Base-by-base conservation (phyloP, 352 stramenopile species). In the Phytopythium aichiense region DNA sequence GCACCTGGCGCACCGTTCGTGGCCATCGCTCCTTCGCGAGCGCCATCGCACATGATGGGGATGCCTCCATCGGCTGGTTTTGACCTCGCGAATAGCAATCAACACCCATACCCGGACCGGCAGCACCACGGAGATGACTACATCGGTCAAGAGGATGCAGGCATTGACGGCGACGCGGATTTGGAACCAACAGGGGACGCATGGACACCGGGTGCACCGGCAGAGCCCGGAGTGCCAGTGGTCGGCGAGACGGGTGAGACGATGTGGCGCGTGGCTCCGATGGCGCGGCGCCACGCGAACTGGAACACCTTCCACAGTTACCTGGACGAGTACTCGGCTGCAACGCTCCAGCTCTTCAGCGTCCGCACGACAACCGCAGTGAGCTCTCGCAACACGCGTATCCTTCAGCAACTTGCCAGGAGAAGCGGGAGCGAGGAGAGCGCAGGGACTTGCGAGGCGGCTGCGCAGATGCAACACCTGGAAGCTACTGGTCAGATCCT, bases 341-440 rank as follows among this genome's bases (percentile, higher is more conserved):
- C 80, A 11, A 92, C 82, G 11, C 85, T 76, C 42, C 82, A 92
- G 60, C 67, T 92, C 15, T 89, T 89, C 54, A 81, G 83, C 22
- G 76, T 92, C 23, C 81, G 83, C 38, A 92, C 83, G 25, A 92
- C 83, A 11, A 91, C 86, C 20, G 90, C 83, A 0, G 79, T 91
- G 22, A 68, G 71, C 5, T 77, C 77, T 35, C 81, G 83, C 20
- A 91, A 92, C 53, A 60, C 66, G 33, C 73, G 83, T 13, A 83
- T 92, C 50, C 61, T 38, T 4, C 55, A 60, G 40, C 55, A 60
- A 11, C 15, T 18, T 12, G 6, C 7, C 55, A 64, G 31, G n/a
- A 60, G 33, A 23, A 42, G 42, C 40, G 37, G 25, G 22, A 49
- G 22, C 11, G 15, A 35, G 2, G 48, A 33, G 25, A 31, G 28